A percentile compares a stretch with the other conserved stretches of the same genome.
phyloP scores from a whole-genome alignment of 257 asterid genomes.

The Cordia subcordata region DNA sequence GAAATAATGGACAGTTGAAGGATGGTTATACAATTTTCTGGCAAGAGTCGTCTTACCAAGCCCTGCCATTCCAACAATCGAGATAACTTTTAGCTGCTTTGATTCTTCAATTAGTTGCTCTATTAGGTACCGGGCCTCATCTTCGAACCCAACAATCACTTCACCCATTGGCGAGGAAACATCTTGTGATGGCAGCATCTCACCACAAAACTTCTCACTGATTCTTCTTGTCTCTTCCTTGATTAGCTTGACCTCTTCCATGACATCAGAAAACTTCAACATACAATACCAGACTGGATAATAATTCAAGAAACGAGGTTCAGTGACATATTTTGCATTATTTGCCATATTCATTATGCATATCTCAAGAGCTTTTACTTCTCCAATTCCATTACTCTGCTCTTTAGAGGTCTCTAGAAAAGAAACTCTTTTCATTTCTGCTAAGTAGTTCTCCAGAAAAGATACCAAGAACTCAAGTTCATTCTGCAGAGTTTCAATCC shows the following conservation, averaged over 20 bases:
- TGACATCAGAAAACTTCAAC: background rate
- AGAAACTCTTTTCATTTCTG: too few species aligned
- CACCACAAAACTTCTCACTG: background rate
- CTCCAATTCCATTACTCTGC: background rate
- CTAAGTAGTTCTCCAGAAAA: background rate
- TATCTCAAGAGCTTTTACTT: constrained; percentile 1
- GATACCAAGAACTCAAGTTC: constrained; percentile 1
- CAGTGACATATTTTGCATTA: constrained; percentile 5
- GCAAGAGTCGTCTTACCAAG: constrained; percentile 3
- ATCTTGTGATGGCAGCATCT: background rate
- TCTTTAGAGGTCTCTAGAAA: background rate
- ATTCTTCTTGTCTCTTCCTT: background rate
- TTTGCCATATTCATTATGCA: constrained; percentile 4
- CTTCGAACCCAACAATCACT: constrained; percentile 4
- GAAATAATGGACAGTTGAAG: background rate
- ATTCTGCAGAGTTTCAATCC: background rate
- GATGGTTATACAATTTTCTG: background rate
- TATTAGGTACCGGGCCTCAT: background rate
- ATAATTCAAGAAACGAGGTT: background rate
- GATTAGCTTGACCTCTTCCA: constrained; percentile 2
- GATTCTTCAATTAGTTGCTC: background rate
- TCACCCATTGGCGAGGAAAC: background rate
- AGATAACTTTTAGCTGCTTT: background rate
- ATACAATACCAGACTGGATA: background rate
- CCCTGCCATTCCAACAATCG: constrained; percentile 10